A percentile compares a stretch with the other conserved stretches of the same genome.
Conservation (phyloP, 1,139 yeast genomes). For the Suhomyces coccinellae region DNA sequence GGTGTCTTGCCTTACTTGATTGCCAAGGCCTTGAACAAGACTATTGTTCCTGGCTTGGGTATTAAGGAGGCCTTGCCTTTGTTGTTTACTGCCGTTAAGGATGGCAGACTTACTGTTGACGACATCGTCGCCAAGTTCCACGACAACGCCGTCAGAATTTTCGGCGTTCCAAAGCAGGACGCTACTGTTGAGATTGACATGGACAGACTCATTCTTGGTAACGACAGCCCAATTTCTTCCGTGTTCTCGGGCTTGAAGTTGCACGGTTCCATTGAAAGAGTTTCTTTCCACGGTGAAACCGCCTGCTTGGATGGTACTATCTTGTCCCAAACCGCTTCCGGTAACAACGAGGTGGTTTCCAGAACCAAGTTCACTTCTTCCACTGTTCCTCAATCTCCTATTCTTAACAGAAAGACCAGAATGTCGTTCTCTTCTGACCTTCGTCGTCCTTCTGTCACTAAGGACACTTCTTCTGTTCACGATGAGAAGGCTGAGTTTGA, state of each 20-base stretch:
- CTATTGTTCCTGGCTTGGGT: conserved; percentile 71
- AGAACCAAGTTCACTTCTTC: conserved; percentile 43
- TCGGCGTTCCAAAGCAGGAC: conserved; percentile 80
- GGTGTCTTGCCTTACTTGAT: conserved; percentile 78
- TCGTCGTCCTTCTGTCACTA: conserved; percentile 47
- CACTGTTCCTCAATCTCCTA: conserved; percentile 46
- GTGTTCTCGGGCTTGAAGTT: conserved; percentile 38
- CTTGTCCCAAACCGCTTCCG: conserved; percentile 57
- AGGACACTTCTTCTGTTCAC: conserved; percentile 28
- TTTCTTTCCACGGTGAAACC: conserved; percentile 73
- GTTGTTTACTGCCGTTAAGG: conserved; percentile 76
- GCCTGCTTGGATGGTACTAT: conserved; percentile 82
- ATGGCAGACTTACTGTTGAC: conserved; percentile 67
- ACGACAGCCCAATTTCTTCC: conserved; percentile 41
- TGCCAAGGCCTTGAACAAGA: conserved; percentile 63
- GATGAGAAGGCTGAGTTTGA: conserved; percentile 45
- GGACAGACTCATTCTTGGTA: conserved; percentile 58
- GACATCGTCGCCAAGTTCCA: conserved; percentile 77
- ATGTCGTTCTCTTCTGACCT: conserved; percentile 46
- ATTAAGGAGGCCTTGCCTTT: conserved; percentile 79
- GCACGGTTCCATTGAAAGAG: conserved; percentile 86
- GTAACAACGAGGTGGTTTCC: conserved; percentile 53
- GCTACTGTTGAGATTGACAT: conserved; percentile 79
- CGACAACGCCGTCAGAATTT: conserved; percentile 78
- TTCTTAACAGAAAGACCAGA: conserved; percentile 44